These are phyloP conservation scores for Carnegiea gigantea DNA, from an alignment of 179 eudicot genomes.

Conservation along the genomic window DNA sequence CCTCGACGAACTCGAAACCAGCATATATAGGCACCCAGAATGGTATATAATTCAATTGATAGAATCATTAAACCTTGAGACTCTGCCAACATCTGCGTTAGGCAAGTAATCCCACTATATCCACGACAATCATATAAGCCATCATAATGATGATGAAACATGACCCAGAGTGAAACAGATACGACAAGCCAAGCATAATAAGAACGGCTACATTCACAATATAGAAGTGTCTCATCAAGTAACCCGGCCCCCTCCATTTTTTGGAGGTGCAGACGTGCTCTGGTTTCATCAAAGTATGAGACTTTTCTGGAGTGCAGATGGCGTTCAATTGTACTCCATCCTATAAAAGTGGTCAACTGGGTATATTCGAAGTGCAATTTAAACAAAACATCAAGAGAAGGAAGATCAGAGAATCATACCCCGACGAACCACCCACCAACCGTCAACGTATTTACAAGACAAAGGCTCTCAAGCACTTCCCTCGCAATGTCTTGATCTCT, in stretches of 20 bases:
- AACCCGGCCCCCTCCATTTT: too few relatives aligned
- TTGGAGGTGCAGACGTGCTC: too few relatives aligned
- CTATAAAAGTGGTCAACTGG: not conserved
- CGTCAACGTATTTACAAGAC: constrained; percentile 19
- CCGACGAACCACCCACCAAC: constrained; percentile 25
- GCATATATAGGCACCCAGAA: not conserved
- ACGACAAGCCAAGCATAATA: not conserved
- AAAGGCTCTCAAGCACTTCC: constrained; percentile 31
- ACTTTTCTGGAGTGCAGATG: not conserved
- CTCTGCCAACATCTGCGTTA: not conserved
- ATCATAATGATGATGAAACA: not conserved
- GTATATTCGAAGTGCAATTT: not conserved
- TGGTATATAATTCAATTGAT: not conserved
- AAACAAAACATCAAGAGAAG: not conserved
- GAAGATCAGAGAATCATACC: constrained; percentile 16
- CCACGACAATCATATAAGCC: not conserved
- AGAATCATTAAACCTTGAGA: not conserved
- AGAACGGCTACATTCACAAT: not conserved
- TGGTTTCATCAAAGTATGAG: too few relatives aligned
- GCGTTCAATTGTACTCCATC: not conserved
- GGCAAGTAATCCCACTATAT: not conserved
- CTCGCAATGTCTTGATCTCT: constrained; percentile 21
- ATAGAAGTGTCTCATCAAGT: not conserved
- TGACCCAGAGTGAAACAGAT: not conserved
- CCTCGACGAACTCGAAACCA: not conserved